These are phyloP conservation scores for Globisporangium abappressorium DNA, from an alignment of 352 stramenopile genomes.

Conservation along the genomic window DNA sequence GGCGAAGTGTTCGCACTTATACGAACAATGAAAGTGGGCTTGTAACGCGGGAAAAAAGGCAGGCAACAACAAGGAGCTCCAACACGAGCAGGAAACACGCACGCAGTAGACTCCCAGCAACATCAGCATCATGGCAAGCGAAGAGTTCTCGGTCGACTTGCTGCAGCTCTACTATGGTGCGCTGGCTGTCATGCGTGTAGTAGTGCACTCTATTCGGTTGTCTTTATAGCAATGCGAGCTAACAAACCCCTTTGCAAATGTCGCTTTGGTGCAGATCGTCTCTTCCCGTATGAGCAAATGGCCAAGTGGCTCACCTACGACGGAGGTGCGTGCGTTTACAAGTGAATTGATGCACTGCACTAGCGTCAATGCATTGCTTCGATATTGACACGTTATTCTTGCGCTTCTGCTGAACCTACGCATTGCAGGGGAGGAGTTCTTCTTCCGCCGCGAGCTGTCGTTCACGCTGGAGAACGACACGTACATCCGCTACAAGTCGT, in stretches of 20 bases:
- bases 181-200: background rate
- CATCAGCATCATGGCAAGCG: slow-evolving; percentile 45
- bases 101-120: background rate
- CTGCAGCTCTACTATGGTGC: slow-evolving; percentile 87
- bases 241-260: background rate
- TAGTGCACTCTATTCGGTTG: background rate
- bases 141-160: slow-evolving; percentile 83
- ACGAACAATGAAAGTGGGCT: background rate
- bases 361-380: background rate
- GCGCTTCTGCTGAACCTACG: background rate
- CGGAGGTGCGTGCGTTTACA: slow-evolving; percentile 32
- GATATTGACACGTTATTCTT: background rate
- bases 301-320: slow-evolving; percentile 82
- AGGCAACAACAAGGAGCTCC: background rate
- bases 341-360: background rate
- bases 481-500: slow-evolving; percentile 98
- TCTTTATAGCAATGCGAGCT: background rate
- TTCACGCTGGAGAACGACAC: slow-evolving; percentile 99
- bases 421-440: slow-evolving; percentile 53
- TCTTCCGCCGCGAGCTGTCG: slow-evolving; percentile 95
- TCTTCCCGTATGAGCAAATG: slow-evolving; percentile 88
- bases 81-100: background rate
- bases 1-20: background rate
- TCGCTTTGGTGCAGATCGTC: slow-evolving; percentile 43
- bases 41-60: slow-evolving; percentile 10